A percentile compares a stretch with the other conserved stretches of the same genome.
Conservation (phyloP, 306 rosid genomes). For the Ormosia emarginata region DNA sequence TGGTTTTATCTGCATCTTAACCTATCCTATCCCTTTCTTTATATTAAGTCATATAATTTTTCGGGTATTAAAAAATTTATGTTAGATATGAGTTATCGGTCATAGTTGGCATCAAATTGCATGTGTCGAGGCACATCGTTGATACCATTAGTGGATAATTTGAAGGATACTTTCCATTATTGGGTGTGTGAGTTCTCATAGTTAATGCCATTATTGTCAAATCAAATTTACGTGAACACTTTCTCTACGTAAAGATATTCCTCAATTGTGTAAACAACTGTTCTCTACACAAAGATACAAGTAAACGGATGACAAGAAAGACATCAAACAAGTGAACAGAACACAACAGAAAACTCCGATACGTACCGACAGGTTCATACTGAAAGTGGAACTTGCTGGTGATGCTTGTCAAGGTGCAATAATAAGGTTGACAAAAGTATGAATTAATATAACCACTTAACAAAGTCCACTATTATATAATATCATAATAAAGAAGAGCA, state of each 20-base stretch:
- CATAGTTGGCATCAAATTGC: neutral
- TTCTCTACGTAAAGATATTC: conserved; percentile 20
- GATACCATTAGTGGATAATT: neutral
- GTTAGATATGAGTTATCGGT: neutral
- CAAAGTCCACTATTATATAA: neutral
- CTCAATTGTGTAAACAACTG: neutral
- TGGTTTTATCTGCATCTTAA: neutral
- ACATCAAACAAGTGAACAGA: neutral
- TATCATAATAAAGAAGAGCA: neutral
- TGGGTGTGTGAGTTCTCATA: neutral
- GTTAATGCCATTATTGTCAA: conserved; percentile 7
- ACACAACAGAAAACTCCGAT: neutral
- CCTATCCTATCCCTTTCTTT: neutral
- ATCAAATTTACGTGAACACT: conserved; percentile 10
- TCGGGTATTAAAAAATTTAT: neutral
- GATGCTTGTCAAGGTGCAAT: neutral
- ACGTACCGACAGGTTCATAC: conserved; percentile 18
- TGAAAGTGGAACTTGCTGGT: neutral
- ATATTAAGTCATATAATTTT: neutral
- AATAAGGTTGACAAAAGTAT: neutral
- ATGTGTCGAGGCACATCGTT: neutral
- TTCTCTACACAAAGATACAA: conserved; percentile 1
- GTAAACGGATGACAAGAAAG: neutral
- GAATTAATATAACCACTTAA: neutral
- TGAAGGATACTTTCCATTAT: conserved; percentile 12